Base-by-base conservation (phyloP, 306 rosid genomes). In the Adenanthera pavonina region DNA sequence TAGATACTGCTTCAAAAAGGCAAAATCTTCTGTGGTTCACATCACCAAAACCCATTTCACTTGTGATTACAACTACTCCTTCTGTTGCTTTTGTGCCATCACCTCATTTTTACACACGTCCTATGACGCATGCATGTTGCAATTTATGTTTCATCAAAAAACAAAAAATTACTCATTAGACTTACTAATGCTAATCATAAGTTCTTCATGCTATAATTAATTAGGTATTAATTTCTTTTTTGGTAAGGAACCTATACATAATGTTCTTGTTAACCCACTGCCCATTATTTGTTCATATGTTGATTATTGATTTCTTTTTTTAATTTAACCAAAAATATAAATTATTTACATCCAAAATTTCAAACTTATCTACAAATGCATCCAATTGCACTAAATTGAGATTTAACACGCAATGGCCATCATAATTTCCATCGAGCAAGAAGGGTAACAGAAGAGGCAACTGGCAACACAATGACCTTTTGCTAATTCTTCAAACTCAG, bases 391-490 rank as follows among this genome's bases (percentile, higher is more conserved):
- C 3, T 56, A 56, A 56, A 19, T 56, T 5, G 30, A 56, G 33
- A 3, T 56, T 6, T 6, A n/a, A 56, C 11, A 56, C 62, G 62
- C 30, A 56, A 56, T 0, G 2, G 62, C 62, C 62, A 56, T 53
- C 59, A 53, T 53, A 19, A 41, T 74, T 46, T n/a, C 56, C 62
- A 73, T 9, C 35, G 34, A 38, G 43, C 11, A 48, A 48, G 44
- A 8, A 34, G 34, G 44, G 78, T 77, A 81, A 25, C 30, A 0
- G 30, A 25, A 25, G 30, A 25, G 30, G 30, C 30, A 25, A 72
- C 79, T 72, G 74, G 75, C 75, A 77, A 43, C 82, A 78, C 70
- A 83, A 46, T n/a, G 78, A 77, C 82, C 46, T 7, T 16, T 41
- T 41, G 19, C 52, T 68, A 19, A 67, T 40, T 67, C 20, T 54